Base-by-base conservation (phyloP, 2,329 filamentous ascomycete genomes). In the Penicillium sp. region DNA sequence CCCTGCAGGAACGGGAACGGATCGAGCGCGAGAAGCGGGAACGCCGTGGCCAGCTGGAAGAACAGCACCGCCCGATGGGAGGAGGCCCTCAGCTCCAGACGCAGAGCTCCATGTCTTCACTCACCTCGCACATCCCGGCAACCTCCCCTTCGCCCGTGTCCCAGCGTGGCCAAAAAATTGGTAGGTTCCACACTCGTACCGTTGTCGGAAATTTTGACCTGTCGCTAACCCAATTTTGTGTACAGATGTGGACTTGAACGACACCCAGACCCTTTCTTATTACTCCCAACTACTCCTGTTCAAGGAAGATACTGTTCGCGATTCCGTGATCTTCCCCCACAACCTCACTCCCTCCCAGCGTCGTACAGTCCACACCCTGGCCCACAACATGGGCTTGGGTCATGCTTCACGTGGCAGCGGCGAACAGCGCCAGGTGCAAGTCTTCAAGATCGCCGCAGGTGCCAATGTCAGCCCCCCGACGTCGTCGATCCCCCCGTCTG, bases 1-100 rank as follows among this genome's bases (percentile, higher is more conserved):
- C 94, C 0, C 85, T 95, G 63, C 91, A 92, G 33, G 94, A 97
- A 76, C 86, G 94, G 51, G 94, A 99, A 76, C 86, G 94, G 40
- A 97, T 99, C 65, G 94, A 99, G 75, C 85, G 94, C 6, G 94
- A 97, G 77, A 99, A 97, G 85, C 85, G 94, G 57, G 93, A 97
- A 78, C 90, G 94, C 66, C 87, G 94, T 51, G 94, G 94, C 48
- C 94, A 99, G 76, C 83, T 99, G 13, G 92, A 99, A 75, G 94
- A 99, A 76, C 94, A 99, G 75, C 94, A 99, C 75, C 87, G 92
- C 70, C 91, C 79, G 68, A 87, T 89, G 69, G 77, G 77, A 36
- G 70, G 77, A 34, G 70, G 76, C 45, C 78, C 79, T 45, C 86
- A 88, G 68, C 84, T 94, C 59, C 91, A 94, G 66, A 90, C 88